Percentiles rank a stretch among this genome's conserved stretches.
phyloP scores from a whole-genome alignment of 441 rosid genomes.

The Macaranga tanarius region DNA sequence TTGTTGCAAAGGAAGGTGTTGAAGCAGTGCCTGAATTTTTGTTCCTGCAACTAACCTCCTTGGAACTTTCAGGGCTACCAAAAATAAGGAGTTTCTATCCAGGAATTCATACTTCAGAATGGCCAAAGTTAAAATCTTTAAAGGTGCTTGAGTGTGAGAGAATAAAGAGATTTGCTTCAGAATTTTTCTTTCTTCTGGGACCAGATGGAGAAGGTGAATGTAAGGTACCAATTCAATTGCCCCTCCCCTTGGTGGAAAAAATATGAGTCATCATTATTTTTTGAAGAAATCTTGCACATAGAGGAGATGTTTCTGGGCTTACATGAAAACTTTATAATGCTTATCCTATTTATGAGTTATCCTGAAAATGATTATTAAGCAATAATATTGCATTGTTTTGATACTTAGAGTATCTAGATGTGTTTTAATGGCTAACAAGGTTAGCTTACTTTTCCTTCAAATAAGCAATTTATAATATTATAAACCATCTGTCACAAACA shows the following conservation, averaged over 20 bases:
- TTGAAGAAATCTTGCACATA: too few relatives aligned
- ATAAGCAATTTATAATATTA: too few relatives aligned
- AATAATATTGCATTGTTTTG: too few relatives aligned
- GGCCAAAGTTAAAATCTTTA: background rate
- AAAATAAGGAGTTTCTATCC: conserved; percentile 1
- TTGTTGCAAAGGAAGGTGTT: conserved; percentile 16
- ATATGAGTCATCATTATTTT: background rate
- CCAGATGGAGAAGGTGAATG: background rate
- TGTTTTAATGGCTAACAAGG: too few relatives aligned
- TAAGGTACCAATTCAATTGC: background rate
- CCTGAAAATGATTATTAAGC: too few relatives aligned
- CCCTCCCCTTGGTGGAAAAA: background rate
- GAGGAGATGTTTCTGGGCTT: too few relatives aligned
- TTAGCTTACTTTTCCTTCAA: too few relatives aligned
- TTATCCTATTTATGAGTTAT: too few relatives aligned
- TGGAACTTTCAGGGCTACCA: background rate
- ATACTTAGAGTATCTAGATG: too few relatives aligned
- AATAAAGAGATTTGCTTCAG: background rate
- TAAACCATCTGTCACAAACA: too few relatives aligned
- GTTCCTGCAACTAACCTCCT: background rate
- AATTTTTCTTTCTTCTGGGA: background rate
- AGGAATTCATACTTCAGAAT: background rate
- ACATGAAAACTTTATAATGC: too few relatives aligned
- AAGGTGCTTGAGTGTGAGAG: background rate
- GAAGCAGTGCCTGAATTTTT: background rate